Evolutionary conservation across 208 protist species (phyloP), one percentile per base, ranked within the genome.

Genomic region (Trypanosomatidae sp.): DNA sequence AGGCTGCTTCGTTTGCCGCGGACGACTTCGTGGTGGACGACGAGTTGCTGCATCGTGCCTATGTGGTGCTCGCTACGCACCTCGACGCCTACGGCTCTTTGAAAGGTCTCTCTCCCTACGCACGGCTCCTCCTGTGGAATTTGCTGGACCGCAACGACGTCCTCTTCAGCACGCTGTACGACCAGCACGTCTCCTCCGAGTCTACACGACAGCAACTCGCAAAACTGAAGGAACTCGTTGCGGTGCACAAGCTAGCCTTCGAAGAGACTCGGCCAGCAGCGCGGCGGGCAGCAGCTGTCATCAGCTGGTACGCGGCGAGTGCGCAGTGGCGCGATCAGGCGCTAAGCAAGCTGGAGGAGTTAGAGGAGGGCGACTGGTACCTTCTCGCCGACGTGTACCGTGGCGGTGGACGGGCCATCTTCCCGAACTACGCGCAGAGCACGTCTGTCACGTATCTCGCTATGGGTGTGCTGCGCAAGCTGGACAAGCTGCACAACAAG

Each of bases 11-110:
- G 1, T 90, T 87, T 60, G 92, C 82, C 0, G 85, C 85, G 46
- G 92, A 97, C 55, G 92, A 97, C 75, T 91, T 95, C 44, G 68
- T 94, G 47, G 88, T 97, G 9, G 92, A 97, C 25, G 92, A 97
- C 60, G 92, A 95, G 73, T 74, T 95, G n/a, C 73, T 86, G 47
- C 84, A 93, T 73, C 90, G 92, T 71, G 79, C 85, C n/a, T 83
- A 90, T 36, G 85, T 93, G 6, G 84, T 92, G 28, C 78, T 95
- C 17, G 64, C 68, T 15, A 74, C 85, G 19, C 89, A 95, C 64
- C 62, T 95, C 9, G 90, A 97, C 74, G 78, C 75, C 12, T 85
- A 84, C 72, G 90, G 90, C 50, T 94, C 92, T 0, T 66, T 95
- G 8, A 68, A 81, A 13, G 78, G 77, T 9, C 66, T 95, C 15